These are phyloP conservation scores for Colletotrichum gloeosporioides DNA, from an alignment of 2,329 filamentous ascomycete genomes.

Conservation along the genomic window DNA sequence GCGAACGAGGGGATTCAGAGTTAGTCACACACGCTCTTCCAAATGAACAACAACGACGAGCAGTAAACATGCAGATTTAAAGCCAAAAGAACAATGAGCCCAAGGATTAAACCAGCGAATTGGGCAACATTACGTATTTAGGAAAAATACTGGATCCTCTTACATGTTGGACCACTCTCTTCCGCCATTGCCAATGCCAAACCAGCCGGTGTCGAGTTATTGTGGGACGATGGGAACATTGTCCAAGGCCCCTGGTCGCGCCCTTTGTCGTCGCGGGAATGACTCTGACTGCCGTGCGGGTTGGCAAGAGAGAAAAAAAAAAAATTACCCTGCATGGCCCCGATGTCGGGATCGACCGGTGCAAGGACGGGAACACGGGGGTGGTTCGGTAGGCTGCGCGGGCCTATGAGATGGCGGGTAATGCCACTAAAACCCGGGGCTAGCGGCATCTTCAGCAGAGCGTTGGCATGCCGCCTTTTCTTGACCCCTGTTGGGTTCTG, in stretches of 20 bases:
- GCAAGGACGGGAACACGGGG: slow-evolving; percentile 8
- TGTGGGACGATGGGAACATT: slow-evolving; percentile 12
- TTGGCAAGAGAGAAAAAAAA: neutral
- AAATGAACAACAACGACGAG: neutral
- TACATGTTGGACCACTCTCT: slow-evolving; percentile 22
- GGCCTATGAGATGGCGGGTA: neutral
- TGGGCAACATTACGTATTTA: slow-evolving; percentile 13
- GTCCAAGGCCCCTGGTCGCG: slow-evolving; percentile 17
- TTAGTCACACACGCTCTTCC: neutral
- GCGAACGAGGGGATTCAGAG: slow-evolving; percentile 23
- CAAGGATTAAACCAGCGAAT: neutral
- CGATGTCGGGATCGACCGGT: slow-evolving; percentile 22
- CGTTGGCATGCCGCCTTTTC: neutral
- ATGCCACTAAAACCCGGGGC: slow-evolving; percentile 10
- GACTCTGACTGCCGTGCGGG: neutral
- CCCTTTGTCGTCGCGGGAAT: slow-evolving; percentile 9
- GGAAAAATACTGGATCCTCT: slow-evolving; percentile 20
- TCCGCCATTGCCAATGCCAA: slow-evolving; percentile 20
- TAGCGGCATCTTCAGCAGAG: neutral
- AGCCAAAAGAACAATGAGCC: neutral
- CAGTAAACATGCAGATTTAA: neutral
- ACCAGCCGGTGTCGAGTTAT: slow-evolving; percentile 13
- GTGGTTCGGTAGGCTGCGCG: neutral
- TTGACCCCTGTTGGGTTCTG: neutral
- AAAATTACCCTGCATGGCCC: slow-evolving; percentile 1